phyloP scores from a whole-genome alignment of 1,139 yeast genomes.

The Candida pseudoviswanathii region DNA sequence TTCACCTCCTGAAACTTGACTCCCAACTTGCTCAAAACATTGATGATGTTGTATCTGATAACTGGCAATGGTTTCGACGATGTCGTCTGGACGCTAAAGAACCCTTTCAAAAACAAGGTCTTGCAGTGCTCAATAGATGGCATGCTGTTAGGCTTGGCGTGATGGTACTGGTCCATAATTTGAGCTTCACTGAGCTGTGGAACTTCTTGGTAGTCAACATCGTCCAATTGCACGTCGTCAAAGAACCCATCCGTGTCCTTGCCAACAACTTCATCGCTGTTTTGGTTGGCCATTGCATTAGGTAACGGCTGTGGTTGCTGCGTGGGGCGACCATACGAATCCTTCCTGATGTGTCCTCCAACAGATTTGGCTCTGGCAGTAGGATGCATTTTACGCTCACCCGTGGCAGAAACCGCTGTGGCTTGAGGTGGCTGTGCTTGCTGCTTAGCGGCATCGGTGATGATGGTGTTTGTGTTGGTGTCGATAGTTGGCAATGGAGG shows the following conservation, averaged over 20 bases:
- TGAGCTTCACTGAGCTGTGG: conserved; percentile 60
- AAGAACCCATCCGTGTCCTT: conserved; percentile 51
- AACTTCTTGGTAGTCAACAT: conserved; percentile 33
- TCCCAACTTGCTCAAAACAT: conserved; percentile 73
- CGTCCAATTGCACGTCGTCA: conserved; percentile 65
- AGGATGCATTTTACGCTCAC: conserved; percentile 55
- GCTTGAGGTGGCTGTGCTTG: neutral
- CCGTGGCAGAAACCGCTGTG: conserved; percentile 8
- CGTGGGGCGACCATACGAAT: conserved; percentile 40
- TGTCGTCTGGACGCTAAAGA: conserved; percentile 93
- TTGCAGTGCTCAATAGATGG: conserved; percentile 93
- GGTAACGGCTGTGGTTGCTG: conserved; percentile 53
- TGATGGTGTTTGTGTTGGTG: conserved; percentile 29
- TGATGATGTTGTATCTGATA: conserved; percentile 81
- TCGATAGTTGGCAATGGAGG: conserved; percentile 53
- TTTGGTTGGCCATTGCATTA: conserved; percentile 42
- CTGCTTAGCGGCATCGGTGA: conserved; percentile 14
- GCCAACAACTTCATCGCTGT: conserved; percentile 42
- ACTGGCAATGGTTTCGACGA: conserved; percentile 90
- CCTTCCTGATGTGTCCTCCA: conserved; percentile 73
- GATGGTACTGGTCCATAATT: conserved; percentile 65
- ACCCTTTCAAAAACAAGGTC: conserved; percentile 89
- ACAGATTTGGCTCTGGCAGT: conserved; percentile 89
- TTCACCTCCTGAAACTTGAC: conserved; percentile 87
- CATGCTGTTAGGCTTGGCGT: conserved; percentile 80